Evolutionary conservation across 129 eudicot species (phyloP).

Genomic region (Mikania micrantha): DNA sequence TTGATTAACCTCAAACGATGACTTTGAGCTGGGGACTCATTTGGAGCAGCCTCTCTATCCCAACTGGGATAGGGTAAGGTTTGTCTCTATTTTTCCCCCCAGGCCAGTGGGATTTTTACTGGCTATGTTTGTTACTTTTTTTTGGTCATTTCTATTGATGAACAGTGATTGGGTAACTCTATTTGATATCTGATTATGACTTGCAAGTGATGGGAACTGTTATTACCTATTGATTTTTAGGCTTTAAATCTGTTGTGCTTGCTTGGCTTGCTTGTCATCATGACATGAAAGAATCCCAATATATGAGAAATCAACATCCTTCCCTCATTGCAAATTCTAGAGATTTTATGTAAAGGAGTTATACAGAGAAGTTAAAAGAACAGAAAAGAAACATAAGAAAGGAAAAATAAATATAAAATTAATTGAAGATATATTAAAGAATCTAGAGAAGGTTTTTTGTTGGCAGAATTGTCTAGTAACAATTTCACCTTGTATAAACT

Average conservation of each 20-base stretch:
- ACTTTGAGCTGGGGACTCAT: too few relatives aligned
- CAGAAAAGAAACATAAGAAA: background rate
- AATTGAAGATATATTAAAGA: background rate
- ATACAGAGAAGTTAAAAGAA: background rate
- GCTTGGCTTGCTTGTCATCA: background rate
- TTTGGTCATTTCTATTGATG: conserved; percentile 7
- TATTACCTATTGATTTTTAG: background rate
- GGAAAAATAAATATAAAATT: background rate
- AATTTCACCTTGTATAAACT: background rate
- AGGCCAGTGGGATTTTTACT: too few relatives aligned
- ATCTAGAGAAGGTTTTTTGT: background rate
- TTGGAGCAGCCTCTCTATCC: too few relatives aligned
- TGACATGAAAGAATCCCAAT: background rate
- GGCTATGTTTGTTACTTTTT: too few relatives aligned
- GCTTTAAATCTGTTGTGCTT: background rate
- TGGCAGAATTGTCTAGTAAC: background rate
- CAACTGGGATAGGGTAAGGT: too few relatives aligned
- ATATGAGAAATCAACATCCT: background rate
- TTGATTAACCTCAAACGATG: too few relatives aligned
- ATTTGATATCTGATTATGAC: background rate
- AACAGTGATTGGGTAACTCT: conserved; percentile 2
- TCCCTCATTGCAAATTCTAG: background rate
- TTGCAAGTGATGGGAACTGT: background rate
- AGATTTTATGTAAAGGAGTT: background rate
- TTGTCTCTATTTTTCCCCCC: too few relatives aligned